A percentile compares a stretch with the other conserved stretches of the same genome.
phyloP scores from a whole-genome alignment of 306 rosid genomes.

The Inga oerstediana region DNA sequence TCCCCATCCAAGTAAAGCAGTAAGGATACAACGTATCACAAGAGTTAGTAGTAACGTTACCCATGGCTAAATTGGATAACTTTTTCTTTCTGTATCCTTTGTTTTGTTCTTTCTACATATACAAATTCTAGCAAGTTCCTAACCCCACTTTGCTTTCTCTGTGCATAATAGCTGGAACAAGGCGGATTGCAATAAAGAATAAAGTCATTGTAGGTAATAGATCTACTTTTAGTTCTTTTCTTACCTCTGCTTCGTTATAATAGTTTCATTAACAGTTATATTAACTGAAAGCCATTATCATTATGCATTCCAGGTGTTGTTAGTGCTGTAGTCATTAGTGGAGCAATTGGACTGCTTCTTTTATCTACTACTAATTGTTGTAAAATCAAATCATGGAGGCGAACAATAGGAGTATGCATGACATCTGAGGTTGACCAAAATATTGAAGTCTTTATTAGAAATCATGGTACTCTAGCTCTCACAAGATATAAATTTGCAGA shows the following conservation, averaged over 20 bases:
- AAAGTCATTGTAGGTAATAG: too few relatives aligned
- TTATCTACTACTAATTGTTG: background rate
- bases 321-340: background rate
- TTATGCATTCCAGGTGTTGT: slow-evolving; percentile 38
- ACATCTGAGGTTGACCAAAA: slow-evolving; percentile 8
- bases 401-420: background rate
- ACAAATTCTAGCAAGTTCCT: background rate
- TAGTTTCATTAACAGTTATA: background rate
- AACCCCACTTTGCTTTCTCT: slow-evolving; percentile 12
- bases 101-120: background rate
- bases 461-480: slow-evolving; percentile 28
- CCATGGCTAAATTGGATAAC: background rate
- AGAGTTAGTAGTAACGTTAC: slow-evolving; percentile 60
- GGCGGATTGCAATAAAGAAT: background rate
- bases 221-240: background rate
- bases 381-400: background rate
- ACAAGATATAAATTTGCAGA: slow-evolving; percentile 44
- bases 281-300: slow-evolving; percentile 8
- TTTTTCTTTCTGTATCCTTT: too few relatives aligned
- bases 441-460: slow-evolving; percentile 43
- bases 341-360: background rate
- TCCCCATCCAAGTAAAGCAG: background rate
- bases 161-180: slow-evolving; percentile 36
- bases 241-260: too few relatives aligned
- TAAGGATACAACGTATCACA: slow-evolving; percentile 46